Conservation (phyloP, 257 asterid genomes). For the Fraxinus anomala region DNA sequence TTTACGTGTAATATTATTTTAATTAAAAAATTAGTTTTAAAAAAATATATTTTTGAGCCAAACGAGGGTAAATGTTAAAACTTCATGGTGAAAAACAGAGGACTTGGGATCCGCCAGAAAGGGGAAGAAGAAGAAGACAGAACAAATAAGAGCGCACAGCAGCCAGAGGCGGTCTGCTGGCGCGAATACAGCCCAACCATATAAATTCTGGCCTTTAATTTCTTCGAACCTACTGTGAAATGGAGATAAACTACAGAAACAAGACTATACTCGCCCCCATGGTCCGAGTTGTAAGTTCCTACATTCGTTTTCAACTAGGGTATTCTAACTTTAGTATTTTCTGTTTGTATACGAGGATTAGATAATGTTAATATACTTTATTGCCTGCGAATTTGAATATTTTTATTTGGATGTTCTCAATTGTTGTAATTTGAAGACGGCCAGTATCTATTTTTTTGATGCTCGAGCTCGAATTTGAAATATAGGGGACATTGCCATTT, state of each 20-base stretch:
- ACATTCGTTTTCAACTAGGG: neutral
- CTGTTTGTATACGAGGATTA: neutral
- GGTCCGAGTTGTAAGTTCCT: conserved; percentile 82
- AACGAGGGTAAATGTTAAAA: no score
- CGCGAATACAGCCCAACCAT: neutral
- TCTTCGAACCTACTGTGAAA: neutral
- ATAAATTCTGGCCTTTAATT: neutral
- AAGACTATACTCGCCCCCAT: conserved; percentile 91
- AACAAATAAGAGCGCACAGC: neutral
- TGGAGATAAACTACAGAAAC: conserved; percentile 65
- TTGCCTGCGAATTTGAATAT: neutral
- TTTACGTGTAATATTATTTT: no score
- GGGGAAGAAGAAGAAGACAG: neutral
- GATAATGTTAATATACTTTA: neutral
- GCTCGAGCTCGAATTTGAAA: conserved; percentile 18
- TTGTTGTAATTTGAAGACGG: conserved; percentile 3
- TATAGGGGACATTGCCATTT: conserved; percentile 83
- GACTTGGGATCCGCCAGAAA: neutral
- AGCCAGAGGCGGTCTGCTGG: neutral
- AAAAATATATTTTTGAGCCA: no score
- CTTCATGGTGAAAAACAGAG: no score
- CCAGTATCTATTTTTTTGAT: conserved; percentile 17
- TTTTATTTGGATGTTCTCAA: conserved; percentile 3
- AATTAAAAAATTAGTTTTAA: no score
- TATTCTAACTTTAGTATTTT: neutral